Base-by-base conservation (phyloP, 768 basidiomycete genomes). In the Tricholoma matsutake region DNA sequence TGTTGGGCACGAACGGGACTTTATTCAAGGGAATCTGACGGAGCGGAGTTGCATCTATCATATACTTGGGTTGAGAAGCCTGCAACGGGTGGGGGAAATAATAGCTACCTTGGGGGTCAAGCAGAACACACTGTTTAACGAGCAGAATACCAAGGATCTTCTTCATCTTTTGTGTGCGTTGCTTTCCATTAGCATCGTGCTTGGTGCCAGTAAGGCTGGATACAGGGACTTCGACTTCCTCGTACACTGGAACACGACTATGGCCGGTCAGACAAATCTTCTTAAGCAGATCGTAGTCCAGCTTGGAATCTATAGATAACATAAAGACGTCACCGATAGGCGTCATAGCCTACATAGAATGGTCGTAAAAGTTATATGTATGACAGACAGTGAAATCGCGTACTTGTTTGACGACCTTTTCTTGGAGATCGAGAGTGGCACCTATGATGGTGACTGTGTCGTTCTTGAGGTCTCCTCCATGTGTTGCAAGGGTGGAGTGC, bases 401-500 rank as follows among this genome's bases (percentile, higher is more conserved):
- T 29, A 83, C 85, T 78, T 89, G 87, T 64, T 75, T 80, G 32
- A 91, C 89, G 35, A 88, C 87, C 69, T 95, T 96, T 67, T 91
- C 91, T 69, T 96, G 94, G 13, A 96, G 73, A 69, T 95, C 94
- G 22, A 96, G 83, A 0, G 92, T 92, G 0, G 91, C 91, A 16
- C 93, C 92, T 39, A 95, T 94, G 71, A 96, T 95, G 1, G 87
- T 87, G 55, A 95, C 91, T 0, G 94, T 96, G 69, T 96, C 94
- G 1, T 76, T 83, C 68, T 92, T 89, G 47, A 96, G 77, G 70
- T 96, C 94, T 10, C 94, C 94, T 11, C 92, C 93, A 60, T 87
- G 88, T 0, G 87, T 79, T 5, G 83, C 87, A 32, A 81, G 81
- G 0, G 83, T 84, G 2, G 86, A 87, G 64, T 96, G 94, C 84